Base-by-base conservation (phyloP, 805 yeast genomes). In the Candida ortonii region DNA sequence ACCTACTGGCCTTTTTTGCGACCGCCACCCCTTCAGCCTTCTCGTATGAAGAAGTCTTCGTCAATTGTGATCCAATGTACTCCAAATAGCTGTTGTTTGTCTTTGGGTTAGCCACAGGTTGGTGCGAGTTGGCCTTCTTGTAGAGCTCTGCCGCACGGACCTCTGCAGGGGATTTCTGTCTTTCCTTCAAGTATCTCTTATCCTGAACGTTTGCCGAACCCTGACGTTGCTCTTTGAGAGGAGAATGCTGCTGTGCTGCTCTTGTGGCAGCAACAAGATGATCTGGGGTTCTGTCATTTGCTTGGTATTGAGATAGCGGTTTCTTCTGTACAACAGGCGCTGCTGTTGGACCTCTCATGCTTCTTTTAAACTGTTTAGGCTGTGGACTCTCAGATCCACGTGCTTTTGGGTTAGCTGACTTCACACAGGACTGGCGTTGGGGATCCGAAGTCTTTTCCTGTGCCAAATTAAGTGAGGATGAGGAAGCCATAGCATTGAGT, bases 401-500 rank as follows among this genome's bases (percentile, higher is more conserved):
- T 35, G 30, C 47, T 17, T 31, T 30, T 7, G 33, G 17, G 18
- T 29, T 22, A 14, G 42, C 30, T 18, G 10, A 8, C 33, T 30
- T 29, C 29, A 22, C 28, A 34, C 39, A 47, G 25, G 36, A 38
- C 33, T 36, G 54, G 15, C 13, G 40, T 21, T 39, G 26, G 25
- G 28, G 44, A 26, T 28, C 41, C 41, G 39, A 33, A 16, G 37
- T 21, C 33, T 25, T 42, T 19, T 38, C 41, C 29, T 41, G 29
- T 5, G 43, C 9, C 25, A 43, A 40, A 43, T 68, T 59, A 32
- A 67, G 62, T 4, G 66, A 45, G 0, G 71, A 47, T 1, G 61
- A 61, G n/a, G 62, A 51, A 6, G 78, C 68, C 51, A 76, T 54
- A 1, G 90, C 82, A 58, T 84, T 84, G 37, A 81, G 53, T 39